Conservation (phyloP, 208 protist genomes). For the Leishmania braziliensis region DNA sequence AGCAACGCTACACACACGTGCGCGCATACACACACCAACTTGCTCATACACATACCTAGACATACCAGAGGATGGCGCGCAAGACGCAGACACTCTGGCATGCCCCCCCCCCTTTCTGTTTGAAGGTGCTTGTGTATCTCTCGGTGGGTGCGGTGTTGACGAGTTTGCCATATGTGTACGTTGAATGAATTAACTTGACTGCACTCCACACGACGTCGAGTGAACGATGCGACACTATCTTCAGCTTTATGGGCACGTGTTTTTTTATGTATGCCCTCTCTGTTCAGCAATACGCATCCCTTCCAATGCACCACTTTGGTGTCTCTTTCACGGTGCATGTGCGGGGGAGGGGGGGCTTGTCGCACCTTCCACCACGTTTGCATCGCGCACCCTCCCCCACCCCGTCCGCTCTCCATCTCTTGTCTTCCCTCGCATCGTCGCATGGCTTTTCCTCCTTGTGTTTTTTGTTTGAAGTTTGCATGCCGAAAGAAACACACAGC, state of each 20-base stretch:
- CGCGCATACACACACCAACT: background rate
- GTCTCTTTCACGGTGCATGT: no score
- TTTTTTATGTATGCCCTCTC: no score
- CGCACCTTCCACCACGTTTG: background rate
- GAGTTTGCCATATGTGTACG: background rate
- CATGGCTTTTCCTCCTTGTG: background rate
- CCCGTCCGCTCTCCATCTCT: background rate
- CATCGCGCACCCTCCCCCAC: background rate
- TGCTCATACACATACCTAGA: background rate
- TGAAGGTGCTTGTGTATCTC: no score
- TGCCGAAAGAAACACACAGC: background rate
- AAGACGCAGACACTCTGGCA: background rate
- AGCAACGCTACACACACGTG: background rate
- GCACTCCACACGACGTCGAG: no score
- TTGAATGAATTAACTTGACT: background rate
- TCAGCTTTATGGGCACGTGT: no score
- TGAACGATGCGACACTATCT: no score
- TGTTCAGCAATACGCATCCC: no score
- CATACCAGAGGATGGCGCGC: conserved; percentile 1
- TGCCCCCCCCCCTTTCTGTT: no score
- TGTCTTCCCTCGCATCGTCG: background rate
- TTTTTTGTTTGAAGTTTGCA: background rate
- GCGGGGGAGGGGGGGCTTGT: no score
- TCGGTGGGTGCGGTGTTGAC: no score
- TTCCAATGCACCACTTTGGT: no score